Percentiles rank a stretch among this genome's conserved stretches.
Evolutionary conservation across 2,329 filamentous ascomycete species (phyloP).

Genomic region (Hymenoscyphus linearis): DNA sequence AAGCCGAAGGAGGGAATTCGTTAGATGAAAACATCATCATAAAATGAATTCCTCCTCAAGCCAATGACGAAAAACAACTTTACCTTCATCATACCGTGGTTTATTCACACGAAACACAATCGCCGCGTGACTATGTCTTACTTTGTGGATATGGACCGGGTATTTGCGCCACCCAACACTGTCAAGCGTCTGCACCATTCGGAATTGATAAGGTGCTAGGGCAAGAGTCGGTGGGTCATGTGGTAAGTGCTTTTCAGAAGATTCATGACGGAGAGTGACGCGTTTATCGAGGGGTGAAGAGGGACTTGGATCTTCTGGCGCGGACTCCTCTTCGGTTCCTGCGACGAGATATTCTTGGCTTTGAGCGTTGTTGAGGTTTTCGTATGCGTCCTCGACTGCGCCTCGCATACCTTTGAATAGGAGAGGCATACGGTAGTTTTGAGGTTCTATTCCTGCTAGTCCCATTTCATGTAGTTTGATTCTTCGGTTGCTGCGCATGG

Average conservation of each 20-base stretch:
- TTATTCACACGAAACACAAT: conserved; percentile 76
- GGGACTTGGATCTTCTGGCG: conserved; percentile 24
- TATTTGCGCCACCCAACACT: conserved; percentile 59
- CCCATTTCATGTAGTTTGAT: conserved; percentile 73
- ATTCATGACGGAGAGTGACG: neutral
- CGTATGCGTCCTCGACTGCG: conserved; percentile 59
- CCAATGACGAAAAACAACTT: conserved; percentile 76
- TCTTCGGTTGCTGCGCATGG: conserved; percentile 65
- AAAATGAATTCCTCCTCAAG: conserved; percentile 62
- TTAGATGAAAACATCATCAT: too few species aligned
- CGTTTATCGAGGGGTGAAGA: conserved; percentile 3
- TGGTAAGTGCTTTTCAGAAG: conserved; percentile 21
- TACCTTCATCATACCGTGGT: conserved; percentile 67
- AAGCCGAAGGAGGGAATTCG: too few species aligned
- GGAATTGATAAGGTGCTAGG: conserved; percentile 73
- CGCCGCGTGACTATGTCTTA: conserved; percentile 79
- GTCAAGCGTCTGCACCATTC: conserved; percentile 76
- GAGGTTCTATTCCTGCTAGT: conserved; percentile 59
- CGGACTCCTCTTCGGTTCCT: conserved; percentile 45
- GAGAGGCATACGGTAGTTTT: conserved; percentile 70
- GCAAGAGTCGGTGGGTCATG: conserved; percentile 61
- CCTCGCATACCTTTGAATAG: conserved; percentile 70
- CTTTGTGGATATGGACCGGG: conserved; percentile 69
- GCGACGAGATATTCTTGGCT: conserved; percentile 64
- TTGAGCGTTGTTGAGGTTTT: conserved; percentile 30